Percentiles rank a stretch among this genome's conserved stretches.
Conservation (phyloP, 2,329 filamentous ascomycete genomes). For the Cercospora sojina region DNA sequence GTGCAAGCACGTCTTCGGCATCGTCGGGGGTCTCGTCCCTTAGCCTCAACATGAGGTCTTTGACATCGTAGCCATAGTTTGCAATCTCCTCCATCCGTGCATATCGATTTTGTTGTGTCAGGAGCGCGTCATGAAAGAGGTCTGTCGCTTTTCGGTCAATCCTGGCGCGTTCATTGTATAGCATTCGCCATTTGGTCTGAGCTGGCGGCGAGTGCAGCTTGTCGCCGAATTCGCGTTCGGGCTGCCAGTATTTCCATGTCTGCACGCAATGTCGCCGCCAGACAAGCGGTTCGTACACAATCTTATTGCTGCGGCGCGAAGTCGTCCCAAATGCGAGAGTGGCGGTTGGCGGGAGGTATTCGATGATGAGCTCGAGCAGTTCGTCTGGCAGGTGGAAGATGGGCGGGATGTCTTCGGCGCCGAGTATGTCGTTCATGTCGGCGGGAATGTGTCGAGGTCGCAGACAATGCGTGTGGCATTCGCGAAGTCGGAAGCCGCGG, state of each 20-base stretch:
- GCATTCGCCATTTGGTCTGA: slow-evolving; percentile 63
- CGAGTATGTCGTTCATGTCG: slow-evolving; percentile 1
- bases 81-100: slow-evolving; percentile 70
- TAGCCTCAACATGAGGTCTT: slow-evolving; percentile 69
- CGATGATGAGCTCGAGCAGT: slow-evolving; percentile 75
- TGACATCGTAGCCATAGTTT: slow-evolving; percentile 77
- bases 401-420: slow-evolving; percentile 10
- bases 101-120: slow-evolving; percentile 68
- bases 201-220: slow-evolving; percentile 49
- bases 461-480: background rate
- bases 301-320: slow-evolving; percentile 62
- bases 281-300: slow-evolving; percentile 70
- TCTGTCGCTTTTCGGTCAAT: slow-evolving; percentile 39
- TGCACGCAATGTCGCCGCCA: slow-evolving; percentile 75
- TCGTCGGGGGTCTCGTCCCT: slow-evolving; percentile 62
- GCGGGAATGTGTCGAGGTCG: background rate
- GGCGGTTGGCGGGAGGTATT: slow-evolving; percentile 55
- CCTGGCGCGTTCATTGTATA: slow-evolving; percentile 41
- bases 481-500: background rate
- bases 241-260: slow-evolving; percentile 73
- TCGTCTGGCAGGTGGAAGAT: slow-evolving; percentile 68
- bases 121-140: slow-evolving; percentile 65
- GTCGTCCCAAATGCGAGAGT: slow-evolving; percentile 57
- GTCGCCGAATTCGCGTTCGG: slow-evolving; percentile 58
- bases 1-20: slow-evolving; percentile 71